phyloP scores from a whole-genome alignment of 108 stramenopile species.

The Epithemia pelagica region DNA sequence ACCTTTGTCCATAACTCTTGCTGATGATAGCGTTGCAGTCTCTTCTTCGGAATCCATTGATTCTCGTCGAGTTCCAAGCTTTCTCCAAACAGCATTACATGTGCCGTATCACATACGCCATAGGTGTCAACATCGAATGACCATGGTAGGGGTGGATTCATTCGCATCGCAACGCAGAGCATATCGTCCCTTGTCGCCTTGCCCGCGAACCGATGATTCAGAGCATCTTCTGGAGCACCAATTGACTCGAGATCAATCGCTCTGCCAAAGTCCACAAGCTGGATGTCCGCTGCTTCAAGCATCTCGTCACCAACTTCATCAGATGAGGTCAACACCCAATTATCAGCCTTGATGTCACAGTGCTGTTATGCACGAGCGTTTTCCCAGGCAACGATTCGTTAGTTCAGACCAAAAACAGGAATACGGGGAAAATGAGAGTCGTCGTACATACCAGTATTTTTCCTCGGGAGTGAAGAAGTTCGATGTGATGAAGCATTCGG shows the following conservation, averaged over 20 bases:
- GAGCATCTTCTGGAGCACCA: constrained; percentile 11
- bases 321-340: constrained; percentile 55
- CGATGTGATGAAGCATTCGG: constrained; percentile 55
- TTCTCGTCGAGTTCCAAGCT: constrained; percentile 47
- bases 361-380: no score
- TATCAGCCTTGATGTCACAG: constrained; percentile 82
- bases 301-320: constrained; percentile 10
- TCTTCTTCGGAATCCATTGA: constrained; percentile 38
- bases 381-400: not conserved
- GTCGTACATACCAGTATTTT: constrained; percentile 60
- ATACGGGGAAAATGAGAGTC: not conserved
- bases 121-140: constrained; percentile 72
- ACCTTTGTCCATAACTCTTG: constrained; percentile 50
- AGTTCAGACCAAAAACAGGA: not conserved
- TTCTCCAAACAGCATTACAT: constrained; percentile 57
- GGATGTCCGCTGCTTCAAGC: constrained; percentile 47
- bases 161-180: constrained; percentile 63
- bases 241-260: constrained; percentile 47
- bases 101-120: constrained; percentile 56
- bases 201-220: constrained; percentile 41
- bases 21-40: constrained; percentile 65
- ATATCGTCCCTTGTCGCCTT: constrained; percentile 50
- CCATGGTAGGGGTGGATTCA: constrained; percentile 42
- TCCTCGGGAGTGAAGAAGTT: constrained; percentile 61
- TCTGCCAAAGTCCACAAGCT: constrained; percentile 79